Evolutionary conservation across 2,329 filamentous ascomycete genomes (phyloP).

Genomic region (Fusarium multiceps): DNA sequence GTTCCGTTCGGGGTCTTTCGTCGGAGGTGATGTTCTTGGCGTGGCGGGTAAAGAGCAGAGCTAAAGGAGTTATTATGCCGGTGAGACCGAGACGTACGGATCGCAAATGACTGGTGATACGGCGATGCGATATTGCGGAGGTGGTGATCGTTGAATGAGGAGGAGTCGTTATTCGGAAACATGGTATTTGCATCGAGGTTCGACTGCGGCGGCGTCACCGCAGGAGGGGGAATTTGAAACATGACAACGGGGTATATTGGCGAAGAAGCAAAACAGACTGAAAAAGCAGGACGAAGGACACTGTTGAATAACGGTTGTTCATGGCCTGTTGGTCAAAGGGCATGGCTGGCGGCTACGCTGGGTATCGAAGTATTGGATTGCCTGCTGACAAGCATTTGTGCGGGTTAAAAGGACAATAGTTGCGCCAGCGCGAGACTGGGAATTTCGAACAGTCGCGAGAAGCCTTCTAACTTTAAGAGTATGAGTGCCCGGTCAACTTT

Average conservation of each 20-base stretch:
- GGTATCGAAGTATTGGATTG: constrained; percentile 35
- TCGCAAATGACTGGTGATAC: constrained; percentile 48
- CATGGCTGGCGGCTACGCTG: constrained; percentile 44
- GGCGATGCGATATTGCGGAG: constrained; percentile 45
- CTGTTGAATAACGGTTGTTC: constrained; percentile 49
- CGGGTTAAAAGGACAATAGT: constrained; percentile 43
- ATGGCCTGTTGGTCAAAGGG: constrained; percentile 58
- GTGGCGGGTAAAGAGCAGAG: constrained; percentile 42
- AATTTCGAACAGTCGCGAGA: constrained; percentile 15
- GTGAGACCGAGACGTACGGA: constrained; percentile 49
- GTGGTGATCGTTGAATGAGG: constrained; percentile 38
- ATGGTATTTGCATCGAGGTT: constrained; percentile 53
- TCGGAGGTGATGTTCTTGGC: constrained; percentile 80
- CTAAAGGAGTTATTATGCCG: constrained; percentile 31
- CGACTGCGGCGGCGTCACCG: constrained; percentile 59
- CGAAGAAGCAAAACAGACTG: constrained; percentile 40
- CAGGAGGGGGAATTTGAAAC: constrained; percentile 64
- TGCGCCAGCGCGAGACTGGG: constrained; percentile 40
- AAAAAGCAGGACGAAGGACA: constrained; percentile 45
- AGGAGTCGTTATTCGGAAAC: constrained; percentile 32
- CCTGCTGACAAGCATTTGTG: constrained; percentile 55
- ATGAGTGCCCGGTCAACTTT: neutral
- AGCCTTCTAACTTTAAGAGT: constrained; percentile 9
- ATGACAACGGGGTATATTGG: constrained; percentile 52
- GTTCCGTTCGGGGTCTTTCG: constrained; percentile 96